Evolutionary conservation across 805 yeast species (phyloP), one percentile per base, ranked within the genome.

Genomic region (Komagataella pastoris): DNA sequence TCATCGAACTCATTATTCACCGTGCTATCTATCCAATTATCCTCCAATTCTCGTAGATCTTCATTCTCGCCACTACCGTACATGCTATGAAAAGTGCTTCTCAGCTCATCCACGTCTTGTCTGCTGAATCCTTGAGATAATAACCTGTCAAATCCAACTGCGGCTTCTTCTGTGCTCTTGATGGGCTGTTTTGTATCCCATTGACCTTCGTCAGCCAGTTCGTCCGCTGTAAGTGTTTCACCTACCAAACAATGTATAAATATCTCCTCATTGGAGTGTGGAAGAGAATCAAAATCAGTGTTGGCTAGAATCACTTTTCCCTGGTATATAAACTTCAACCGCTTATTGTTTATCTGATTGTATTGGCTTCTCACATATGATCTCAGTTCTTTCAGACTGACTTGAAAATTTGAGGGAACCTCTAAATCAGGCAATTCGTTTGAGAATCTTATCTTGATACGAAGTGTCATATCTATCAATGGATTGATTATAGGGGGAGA

Each of bases 11-110:
- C 75, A 50, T 74, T 77, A 52, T 75, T 75, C 3, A 78, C 85
- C 0, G 88, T 84, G 49, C 83, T 80, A 57, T 88, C 93, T 54
- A 88, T 85, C 96, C 96, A 89, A 52, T 87, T 73, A 57, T 88
- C 96, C 61, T 88, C 96, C 53, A 88, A 64, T 56, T 82, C 83
- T 50, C 88, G 63, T 1, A 82, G 65, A 53, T 75, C 86, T 18
- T 73, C 76, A 12, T 50, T 50, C 48, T 58, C 48, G 7, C 55
- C 67, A 47, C 61, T 71, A 0, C 87, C 87, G 63, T 87, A 85
- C 2, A 89, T 72, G 53, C 74, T 73, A 53, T 79, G 75, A 61
- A 90, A 89, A 63, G 89, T 97, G 50, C 76, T 68, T 54, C 97
- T 73, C 54, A 90, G 65, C 52, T 81, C 82, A 47, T 72, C 71